phyloP scores from a whole-genome alignment of 495 filamentous ascomycete species.

The Echria macrotheca region DNA sequence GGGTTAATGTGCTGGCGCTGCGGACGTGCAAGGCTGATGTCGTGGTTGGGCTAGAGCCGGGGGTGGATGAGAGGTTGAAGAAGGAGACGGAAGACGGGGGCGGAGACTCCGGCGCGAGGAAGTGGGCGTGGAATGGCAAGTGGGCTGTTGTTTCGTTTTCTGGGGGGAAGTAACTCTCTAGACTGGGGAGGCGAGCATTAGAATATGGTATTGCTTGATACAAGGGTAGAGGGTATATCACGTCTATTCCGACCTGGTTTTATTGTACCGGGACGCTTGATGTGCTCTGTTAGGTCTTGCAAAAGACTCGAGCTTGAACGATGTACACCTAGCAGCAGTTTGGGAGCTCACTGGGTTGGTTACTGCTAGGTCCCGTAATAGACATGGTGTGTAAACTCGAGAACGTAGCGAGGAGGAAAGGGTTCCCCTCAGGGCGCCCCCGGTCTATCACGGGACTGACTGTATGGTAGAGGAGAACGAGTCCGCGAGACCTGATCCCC shows the following conservation, averaged over 20 bases:
- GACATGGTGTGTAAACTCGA: too few relatives aligned
- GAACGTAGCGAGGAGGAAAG: too few relatives aligned
- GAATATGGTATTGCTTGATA: too few relatives aligned
- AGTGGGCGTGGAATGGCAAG: slow-evolving; percentile 97
- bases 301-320: too few relatives aligned
- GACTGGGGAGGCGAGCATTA: too few relatives aligned
- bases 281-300: too few relatives aligned
- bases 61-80: slow-evolving; percentile 73
- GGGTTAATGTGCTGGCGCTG: slow-evolving; percentile 75
- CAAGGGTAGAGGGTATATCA: too few relatives aligned
- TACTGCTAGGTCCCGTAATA: too few relatives aligned
- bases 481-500: background rate
- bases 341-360: too few relatives aligned
- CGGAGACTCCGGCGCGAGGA: slow-evolving; percentile 63
- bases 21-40: slow-evolving; percentile 95
- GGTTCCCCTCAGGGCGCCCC: background rate
- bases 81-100: slow-evolving; percentile 61
- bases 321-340: too few relatives aligned
- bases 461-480: background rate
- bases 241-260: too few relatives aligned
- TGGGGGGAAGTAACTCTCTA: slow-evolving; percentile 30
- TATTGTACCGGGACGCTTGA: too few relatives aligned
- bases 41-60: slow-evolving; percentile 78
- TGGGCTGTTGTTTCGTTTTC: slow-evolving; percentile 93
- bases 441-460: background rate